These are phyloP conservation scores for Claviceps pazoutovae DNA, from an alignment of 2,329 filamentous ascomycete species.

Conservation along the genomic window DNA sequence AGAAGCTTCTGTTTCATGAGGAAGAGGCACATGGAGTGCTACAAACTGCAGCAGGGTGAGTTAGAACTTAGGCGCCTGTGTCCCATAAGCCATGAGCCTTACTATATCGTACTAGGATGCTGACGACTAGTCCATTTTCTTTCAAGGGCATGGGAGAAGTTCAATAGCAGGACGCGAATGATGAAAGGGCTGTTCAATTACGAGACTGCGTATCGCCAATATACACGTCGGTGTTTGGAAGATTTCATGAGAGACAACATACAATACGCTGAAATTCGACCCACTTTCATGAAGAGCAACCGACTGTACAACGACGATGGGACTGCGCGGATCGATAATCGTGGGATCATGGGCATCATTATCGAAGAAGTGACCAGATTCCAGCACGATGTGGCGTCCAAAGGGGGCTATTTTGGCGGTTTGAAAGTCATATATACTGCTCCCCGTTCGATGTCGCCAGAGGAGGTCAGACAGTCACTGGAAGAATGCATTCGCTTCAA, in stretches of 20 bases:
- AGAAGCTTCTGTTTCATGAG: constrained; percentile 48
- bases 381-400: constrained; percentile 16
- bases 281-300: constrained; percentile 53
- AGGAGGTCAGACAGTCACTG: constrained; percentile 36
- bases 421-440: constrained; percentile 62
- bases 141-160: constrained; percentile 41
- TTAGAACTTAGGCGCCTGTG: not conserved
- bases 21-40: constrained; percentile 41
- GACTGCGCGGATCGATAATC: constrained; percentile 34
- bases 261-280: constrained; percentile 57
- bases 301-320: constrained; percentile 47
- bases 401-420: constrained; percentile 38
- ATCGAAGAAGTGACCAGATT: constrained; percentile 39
- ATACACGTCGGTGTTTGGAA: constrained; percentile 44
- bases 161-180: constrained; percentile 55
- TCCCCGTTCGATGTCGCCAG: constrained; percentile 42
- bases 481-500: constrained; percentile 50
- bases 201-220: constrained; percentile 44
- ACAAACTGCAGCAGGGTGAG: constrained; percentile 41
- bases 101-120: not conserved
- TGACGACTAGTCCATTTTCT: not conserved
- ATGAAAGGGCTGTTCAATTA: constrained; percentile 63
- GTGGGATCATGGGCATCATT: constrained; percentile 47
- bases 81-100: not conserved
- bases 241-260: constrained; percentile 51